Conservation (phyloP, 1,284 basidiomycete species). For the Malassezia obtusa region DNA sequence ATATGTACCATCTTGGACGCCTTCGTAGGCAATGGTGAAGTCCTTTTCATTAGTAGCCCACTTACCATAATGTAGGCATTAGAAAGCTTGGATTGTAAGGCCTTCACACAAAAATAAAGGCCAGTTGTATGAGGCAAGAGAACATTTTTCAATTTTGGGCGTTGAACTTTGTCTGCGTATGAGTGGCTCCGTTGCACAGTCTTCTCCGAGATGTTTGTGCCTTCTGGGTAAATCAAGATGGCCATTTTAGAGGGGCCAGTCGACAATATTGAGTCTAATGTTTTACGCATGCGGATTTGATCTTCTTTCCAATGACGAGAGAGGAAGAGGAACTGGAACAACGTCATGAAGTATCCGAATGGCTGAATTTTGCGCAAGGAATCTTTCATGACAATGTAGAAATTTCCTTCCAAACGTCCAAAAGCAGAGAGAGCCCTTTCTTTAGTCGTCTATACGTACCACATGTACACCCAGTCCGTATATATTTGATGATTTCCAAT, state of each 20-base stretch:
- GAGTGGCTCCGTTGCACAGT: not conserved
- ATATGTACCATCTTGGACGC: not conserved
- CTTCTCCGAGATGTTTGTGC: not conserved
- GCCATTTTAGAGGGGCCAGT: not conserved
- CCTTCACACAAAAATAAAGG: not conserved
- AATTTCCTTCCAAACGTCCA: not conserved
- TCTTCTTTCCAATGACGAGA: conserved; percentile 1
- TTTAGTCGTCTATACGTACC: not conserved
- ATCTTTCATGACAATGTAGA: not conserved
- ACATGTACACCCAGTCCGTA: conserved; percentile 11
- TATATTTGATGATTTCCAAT: conserved; percentile 8
- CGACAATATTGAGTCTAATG: not conserved
- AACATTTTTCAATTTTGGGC: not conserved
- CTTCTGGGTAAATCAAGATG: conserved; percentile 1
- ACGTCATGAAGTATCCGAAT: not conserved
- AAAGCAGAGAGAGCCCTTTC: not conserved
- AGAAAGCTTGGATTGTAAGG: not conserved
- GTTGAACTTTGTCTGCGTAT: not conserved
- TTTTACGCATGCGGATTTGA: not conserved
- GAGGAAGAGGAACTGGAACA: not conserved
- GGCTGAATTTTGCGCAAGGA: not conserved
- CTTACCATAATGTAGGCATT: not conserved
- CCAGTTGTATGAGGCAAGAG: conserved; percentile 1
- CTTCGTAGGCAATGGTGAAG: conserved; percentile 1
- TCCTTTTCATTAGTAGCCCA: not conserved